Conservation (phyloP, 192 early-diverging fungal genomes). For the Linnemannia exigua region DNA sequence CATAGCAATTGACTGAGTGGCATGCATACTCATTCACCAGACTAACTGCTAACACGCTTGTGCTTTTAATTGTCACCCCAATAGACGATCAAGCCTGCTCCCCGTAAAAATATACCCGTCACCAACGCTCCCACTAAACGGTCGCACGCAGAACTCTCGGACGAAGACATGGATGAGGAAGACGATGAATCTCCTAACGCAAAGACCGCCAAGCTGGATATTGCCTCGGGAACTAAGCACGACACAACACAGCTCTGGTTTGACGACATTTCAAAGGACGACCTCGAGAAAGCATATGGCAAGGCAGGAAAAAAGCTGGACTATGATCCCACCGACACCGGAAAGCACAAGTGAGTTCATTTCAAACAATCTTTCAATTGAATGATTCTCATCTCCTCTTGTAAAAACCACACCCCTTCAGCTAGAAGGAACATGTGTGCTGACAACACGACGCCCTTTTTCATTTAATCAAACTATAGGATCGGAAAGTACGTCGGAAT, state of each 20-base stretch:
- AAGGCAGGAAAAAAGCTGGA: constrained; percentile 41
- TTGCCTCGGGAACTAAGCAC: constrained; percentile 30
- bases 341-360: constrained; percentile 48
- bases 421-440: not conserved
- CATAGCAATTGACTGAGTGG: not conserved
- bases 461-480: not conserved
- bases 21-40: not conserved
- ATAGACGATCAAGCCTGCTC: constrained; percentile 51
- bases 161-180: constrained; percentile 33
- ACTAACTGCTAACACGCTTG: not conserved
- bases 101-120: constrained; percentile 40
- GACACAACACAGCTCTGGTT: constrained; percentile 66
- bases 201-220: constrained; percentile 10
- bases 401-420: not conserved
- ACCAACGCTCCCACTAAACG: constrained; percentile 32
- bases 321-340: constrained; percentile 53
- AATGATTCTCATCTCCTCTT: not conserved
- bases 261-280: constrained; percentile 66
- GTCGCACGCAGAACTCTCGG: constrained; percentile 28
- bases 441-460: not conserved
- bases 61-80: not conserved
- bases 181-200: constrained; percentile 33
- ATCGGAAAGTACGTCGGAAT: constrained; percentile 93
- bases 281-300: constrained; percentile 62
- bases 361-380: not conserved